Percentiles rank a stretch among this genome's conserved stretches.
Conservation (phyloP, 1,139 yeast species). For the Meyerozyma guilliermondii region DNA sequence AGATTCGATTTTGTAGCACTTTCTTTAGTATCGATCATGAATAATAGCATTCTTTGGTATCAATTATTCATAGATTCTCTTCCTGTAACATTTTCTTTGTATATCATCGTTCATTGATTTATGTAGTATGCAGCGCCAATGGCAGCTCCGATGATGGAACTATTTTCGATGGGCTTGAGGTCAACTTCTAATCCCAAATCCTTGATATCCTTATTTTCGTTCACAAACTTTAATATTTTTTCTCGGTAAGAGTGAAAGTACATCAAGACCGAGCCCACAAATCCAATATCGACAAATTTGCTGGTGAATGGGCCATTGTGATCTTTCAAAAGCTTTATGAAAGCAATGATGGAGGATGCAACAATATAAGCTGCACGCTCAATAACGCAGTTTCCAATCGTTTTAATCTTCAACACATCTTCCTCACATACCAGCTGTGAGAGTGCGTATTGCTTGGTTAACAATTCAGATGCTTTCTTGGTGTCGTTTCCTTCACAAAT, state of each 20-base stretch:
- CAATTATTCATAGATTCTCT: too few species aligned
- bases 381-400: conserved; percentile 25
- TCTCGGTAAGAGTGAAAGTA: conserved; percentile 32
- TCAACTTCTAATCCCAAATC: conserved; percentile 28
- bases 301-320: conserved; percentile 21
- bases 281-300: conserved; percentile 25
- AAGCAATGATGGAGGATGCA: conserved; percentile 31
- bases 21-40: too few species aligned
- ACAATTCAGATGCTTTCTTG: conserved; percentile 10
- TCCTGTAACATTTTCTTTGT: too few species aligned
- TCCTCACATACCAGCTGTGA: conserved; percentile 11
- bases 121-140: conserved; percentile 41
- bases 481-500: conserved; percentile 27
- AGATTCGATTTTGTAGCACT: too few species aligned
- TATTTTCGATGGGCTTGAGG: conserved; percentile 35
- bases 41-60: too few species aligned
- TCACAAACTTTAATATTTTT: conserved; percentile 25
- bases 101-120: not conserved
- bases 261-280: conserved; percentile 39
- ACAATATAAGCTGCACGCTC: conserved; percentile 39
- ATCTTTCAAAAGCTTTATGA: conserved; percentile 27
- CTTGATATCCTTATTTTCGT: conserved; percentile 23
- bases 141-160: conserved; percentile 46
- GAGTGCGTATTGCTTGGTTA: conserved; percentile 18
- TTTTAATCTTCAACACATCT: conserved; percentile 26